A percentile compares a stretch with the other conserved stretches of the same genome.
These are phyloP conservation scores for Cyberlindnera bimundalis DNA, from an alignment of 805 yeast species.

Conservation along the genomic window DNA sequence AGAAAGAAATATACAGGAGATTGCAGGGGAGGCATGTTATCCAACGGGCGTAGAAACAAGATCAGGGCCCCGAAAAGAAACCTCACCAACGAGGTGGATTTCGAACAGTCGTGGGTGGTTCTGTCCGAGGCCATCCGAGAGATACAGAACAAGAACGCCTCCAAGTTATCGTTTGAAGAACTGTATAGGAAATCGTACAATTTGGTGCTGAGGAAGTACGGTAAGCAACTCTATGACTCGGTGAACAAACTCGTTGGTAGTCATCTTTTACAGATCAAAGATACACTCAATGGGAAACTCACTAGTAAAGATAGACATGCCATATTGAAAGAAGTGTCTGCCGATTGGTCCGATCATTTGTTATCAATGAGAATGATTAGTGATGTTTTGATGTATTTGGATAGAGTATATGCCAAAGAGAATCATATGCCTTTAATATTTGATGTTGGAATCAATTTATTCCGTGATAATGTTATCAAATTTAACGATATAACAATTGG, in stretches of 20 bases:
- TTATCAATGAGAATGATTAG: constrained; percentile 73
- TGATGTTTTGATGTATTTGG: constrained; percentile 83
- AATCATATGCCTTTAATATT: constrained; percentile 58
- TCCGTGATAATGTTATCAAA: constrained; percentile 58
- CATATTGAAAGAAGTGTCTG: constrained; percentile 35
- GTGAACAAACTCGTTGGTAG: constrained; percentile 46
- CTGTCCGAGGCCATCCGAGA: constrained; percentile 65
- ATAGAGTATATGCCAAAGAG: constrained; percentile 78
- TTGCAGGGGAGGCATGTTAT: too few relatives aligned
- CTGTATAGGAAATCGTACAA: constrained; percentile 77
- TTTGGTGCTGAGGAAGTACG: constrained; percentile 66
- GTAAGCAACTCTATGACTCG: constrained; percentile 60
- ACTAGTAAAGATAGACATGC: constrained; percentile 20
- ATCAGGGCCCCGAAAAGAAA: constrained; percentile 57
- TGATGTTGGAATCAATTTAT: constrained; percentile 69
- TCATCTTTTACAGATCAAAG: constrained; percentile 38
- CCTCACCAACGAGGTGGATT: constrained; percentile 43
- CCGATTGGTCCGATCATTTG: constrained; percentile 66
- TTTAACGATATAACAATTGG: constrained; percentile 50
- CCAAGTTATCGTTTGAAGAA: constrained; percentile 75
- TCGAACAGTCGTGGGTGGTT: constrained; percentile 63
- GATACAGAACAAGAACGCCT: constrained; percentile 69
- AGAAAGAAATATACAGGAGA: too few relatives aligned
- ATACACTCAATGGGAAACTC: constrained; percentile 17
- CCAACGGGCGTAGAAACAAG: constrained; percentile 47